Evolutionary conservation across 139 green algal species (phyloP).

Genomic region (Helicosporidium sp.): DNA sequence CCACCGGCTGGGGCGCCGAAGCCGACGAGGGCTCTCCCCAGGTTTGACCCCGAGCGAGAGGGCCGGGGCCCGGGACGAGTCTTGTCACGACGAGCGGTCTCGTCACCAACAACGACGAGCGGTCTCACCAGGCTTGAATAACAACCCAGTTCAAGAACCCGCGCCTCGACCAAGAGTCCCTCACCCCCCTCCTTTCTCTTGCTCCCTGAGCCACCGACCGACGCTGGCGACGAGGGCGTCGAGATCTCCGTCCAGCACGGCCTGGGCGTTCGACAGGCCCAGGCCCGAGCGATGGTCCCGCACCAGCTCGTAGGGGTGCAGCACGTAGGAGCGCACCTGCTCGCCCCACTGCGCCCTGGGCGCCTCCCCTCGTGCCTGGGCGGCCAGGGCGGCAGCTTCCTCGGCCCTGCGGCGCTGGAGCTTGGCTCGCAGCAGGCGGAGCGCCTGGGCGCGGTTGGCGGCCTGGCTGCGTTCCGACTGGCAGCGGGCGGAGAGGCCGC

Average conservation of each 20-base stretch:
- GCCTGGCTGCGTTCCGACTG: constrained; percentile 56
- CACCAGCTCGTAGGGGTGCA: constrained; percentile 91
- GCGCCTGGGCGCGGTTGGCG: constrained; percentile 47
- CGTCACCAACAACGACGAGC: too few species aligned
- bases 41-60: neutral
- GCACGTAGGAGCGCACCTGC: constrained; percentile 93
- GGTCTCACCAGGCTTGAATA: too few species aligned
- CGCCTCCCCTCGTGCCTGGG: too few species aligned
- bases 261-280: constrained; percentile 42
- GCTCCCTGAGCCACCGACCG: too few species aligned
- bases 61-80: too few species aligned
- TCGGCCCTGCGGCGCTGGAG: too few species aligned
- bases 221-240: constrained; percentile 19
- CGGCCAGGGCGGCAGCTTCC: too few species aligned
- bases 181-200: too few species aligned
- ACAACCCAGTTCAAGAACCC: constrained; percentile 3
- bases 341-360: constrained; percentile 95
- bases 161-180: too few species aligned
- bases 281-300: constrained; percentile 63
- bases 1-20: neutral
- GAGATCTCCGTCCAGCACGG: constrained; percentile 58
- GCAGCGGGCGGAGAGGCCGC: constrained; percentile 65
- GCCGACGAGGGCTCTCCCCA: neutral
- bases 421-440: constrained; percentile 67
- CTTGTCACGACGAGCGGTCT: too few species aligned